Base-by-base conservation (phyloP, 768 basidiomycete species). In the Amanita thiersii region DNA sequence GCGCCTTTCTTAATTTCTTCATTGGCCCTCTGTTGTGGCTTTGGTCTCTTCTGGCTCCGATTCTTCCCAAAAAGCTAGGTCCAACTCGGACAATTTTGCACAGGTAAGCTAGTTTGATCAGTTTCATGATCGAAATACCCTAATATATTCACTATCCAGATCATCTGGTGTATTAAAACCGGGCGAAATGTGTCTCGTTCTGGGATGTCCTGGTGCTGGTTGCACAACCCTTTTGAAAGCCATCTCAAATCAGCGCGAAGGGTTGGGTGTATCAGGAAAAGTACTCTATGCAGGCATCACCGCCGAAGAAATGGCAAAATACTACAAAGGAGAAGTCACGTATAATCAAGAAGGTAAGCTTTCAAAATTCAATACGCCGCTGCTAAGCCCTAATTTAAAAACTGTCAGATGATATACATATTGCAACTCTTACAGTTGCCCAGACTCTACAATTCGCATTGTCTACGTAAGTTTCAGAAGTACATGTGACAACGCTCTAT, bases 191-290 rank as follows among this genome's bases (percentile, higher is more conserved):
- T 81, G 86, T 53, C 72, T 90, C 4, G 86, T 86, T 15, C 67
- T 86, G 9, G 89, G 89, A 14, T 80, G 86, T 41, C 89, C 89
- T 3, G 85, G 83, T 1, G 73, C 86, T 4, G 90, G 90, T 24
- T 93, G 91, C 56, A 77, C 81, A 1, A 86, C 91, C 0, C 90
- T 94, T 63, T 69, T 94, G 15, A 90, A 88, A 60, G 61, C 79
- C 0, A 81, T 94, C 45, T 75, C 91, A 14, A 90, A 92, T 55
- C 72, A 80, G 46, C 72, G 86, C 3, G 82, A 73, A 9, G 92
- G 75, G 55, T 68, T 75, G 1, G 63, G 51, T 3, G 75, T 92
- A 37, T 56, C 62, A 1, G 88, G 90, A 23, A 68, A 86, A 10
- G 80, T 93, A n/a, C 64, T 72, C 1, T 94, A 93, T 54, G 86